Evolutionary conservation across 352 stramenopile genomes (phyloP), one percentile per base, ranked within the genome.

Genomic region (Globisporangium heterothallicum): DNA sequence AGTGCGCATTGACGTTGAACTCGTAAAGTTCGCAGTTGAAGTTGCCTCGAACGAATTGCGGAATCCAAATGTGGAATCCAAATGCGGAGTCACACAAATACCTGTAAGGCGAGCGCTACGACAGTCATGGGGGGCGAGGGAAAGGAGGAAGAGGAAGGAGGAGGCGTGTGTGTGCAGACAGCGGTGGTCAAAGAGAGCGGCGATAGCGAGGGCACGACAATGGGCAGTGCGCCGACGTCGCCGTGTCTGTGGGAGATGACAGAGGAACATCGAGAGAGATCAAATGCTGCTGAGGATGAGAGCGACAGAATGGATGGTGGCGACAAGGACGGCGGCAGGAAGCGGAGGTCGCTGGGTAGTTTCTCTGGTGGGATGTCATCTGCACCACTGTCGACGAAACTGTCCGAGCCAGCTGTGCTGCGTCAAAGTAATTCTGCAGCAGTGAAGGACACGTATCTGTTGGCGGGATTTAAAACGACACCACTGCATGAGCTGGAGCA

Each of bases 171-270:
- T n/a, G 3, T 0, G 32, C 8, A 3, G 8, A 18, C 1, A n/a
- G n/a, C n/a, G n/a, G 32, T 18, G 32, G 6, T 38, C 29, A 50
- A 29, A 14, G 57, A 59, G 21, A 65, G 57, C 46, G 74, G 84
- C 44, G 58, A 50, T 22, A 38, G 59, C 36, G 58, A 51, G 18
- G 68, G 66, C 38, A 85, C 75, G 35, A 78, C 71, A 12, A 32
- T 74, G 16, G 64, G 44, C 18, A 76, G 66, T 29, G 63, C 63
- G 6, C 41, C 46, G 45, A 44, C 34, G 30, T 80, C 70, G 21
- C 70, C 68, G 18, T 81, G 66, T 30, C 10, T 78, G 32, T 64
- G 18, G 44, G 24, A 41, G 42, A 57, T 19, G 32, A 43, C n/a
- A 16, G 6, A 30, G 12, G 25, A n/a, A 12, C n/a, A n/a, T 46